Base-by-base conservation (phyloP, 805 yeast species). In the Ogataea nitratoaversa region DNA sequence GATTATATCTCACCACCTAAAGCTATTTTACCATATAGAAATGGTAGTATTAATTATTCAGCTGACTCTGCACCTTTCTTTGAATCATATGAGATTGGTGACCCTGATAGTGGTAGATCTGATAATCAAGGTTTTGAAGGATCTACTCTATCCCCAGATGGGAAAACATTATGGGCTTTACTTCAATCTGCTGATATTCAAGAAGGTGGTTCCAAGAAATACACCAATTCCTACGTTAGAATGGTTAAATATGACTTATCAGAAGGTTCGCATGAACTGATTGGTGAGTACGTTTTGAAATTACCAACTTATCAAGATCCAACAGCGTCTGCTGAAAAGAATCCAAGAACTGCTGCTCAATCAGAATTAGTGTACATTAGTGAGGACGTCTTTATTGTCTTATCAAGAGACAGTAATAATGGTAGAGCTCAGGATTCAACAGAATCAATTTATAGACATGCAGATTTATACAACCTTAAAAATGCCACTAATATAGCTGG, bases 101-200 rank as follows among this genome's bases (percentile, higher is more conserved):
- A 47, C 24, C 57, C 53, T 31, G 57, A 56, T 35, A 43, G 56
- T 13, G 65, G 65, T 19, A 49, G 65, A 46, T 41, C 50, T n/a
- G 37, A 43, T 31, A 60, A 60, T 38, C 56, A 57, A 36, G 65
- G 65, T 35, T 60, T 56, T 36, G 65, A 60, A 49, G 64, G 63
- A 24, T 41, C 49, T 36, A 47, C 59, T 30, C 22, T 59, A 14
- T 52, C 64, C 17, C 58, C 65, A 18, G 64, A 60, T 42, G 65
- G 63, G 17, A 47, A 45, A 16, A 47, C 44, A 19, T 36, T 57
- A n/a, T 57, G 19, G 33, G 57, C 53, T 12, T 34, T 59, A 13
- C 42, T 58, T 27, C 65, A 60, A 41, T 41, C 57, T 41, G 63
- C 64, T 16, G 49, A 54, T 29, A 40, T 54, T 14, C 64, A 60